phyloP scores from a whole-genome alignment of 805 yeast genomes.

The Metschnikowia peoriensis region DNA sequence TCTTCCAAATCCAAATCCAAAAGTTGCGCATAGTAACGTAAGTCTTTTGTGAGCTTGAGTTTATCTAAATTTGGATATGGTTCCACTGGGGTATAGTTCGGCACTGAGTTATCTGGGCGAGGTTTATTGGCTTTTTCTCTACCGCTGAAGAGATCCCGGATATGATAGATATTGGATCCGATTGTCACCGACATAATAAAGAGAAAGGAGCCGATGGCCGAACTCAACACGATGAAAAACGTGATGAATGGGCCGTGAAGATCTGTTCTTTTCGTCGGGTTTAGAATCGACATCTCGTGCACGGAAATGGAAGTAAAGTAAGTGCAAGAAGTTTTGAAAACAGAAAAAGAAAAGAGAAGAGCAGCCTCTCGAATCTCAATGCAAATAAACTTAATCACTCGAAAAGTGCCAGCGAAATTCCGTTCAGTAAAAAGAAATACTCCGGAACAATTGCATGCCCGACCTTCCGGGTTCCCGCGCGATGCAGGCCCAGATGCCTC shows the following conservation, averaged over 20 bases:
- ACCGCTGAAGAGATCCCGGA: slow-evolving; percentile 28
- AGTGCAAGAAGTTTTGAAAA: too few species aligned
- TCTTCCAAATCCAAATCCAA: slow-evolving; percentile 59
- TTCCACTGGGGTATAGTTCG: slow-evolving; percentile 30
- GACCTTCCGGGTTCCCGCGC: neutral
- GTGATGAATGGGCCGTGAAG: slow-evolving; percentile 23
- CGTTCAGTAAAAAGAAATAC: neutral
- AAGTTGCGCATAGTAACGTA: slow-evolving; percentile 65
- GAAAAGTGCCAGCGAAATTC: too few species aligned
- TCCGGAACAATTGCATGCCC: neutral
- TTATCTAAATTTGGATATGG: slow-evolving; percentile 35
- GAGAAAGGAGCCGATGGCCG: slow-evolving; percentile 28
- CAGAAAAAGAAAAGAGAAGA: too few species aligned
- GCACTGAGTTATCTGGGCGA: slow-evolving; percentile 16
- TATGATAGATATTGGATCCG: slow-evolving; percentile 33
- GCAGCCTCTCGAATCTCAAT: too few species aligned
- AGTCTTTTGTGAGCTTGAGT: slow-evolving; percentile 40
- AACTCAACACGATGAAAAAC: slow-evolving; percentile 21
- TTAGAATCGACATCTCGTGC: slow-evolving; percentile 7
- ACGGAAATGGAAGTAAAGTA: neutral
- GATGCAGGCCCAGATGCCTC: neutral
- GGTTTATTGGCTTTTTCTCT: slow-evolving; percentile 30
- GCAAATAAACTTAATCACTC: too few species aligned
- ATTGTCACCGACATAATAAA: slow-evolving; percentile 26
- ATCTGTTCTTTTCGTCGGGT: slow-evolving; percentile 9